Conservation (phyloP, 805 yeast species). For the Nakazawaea populi region DNA sequence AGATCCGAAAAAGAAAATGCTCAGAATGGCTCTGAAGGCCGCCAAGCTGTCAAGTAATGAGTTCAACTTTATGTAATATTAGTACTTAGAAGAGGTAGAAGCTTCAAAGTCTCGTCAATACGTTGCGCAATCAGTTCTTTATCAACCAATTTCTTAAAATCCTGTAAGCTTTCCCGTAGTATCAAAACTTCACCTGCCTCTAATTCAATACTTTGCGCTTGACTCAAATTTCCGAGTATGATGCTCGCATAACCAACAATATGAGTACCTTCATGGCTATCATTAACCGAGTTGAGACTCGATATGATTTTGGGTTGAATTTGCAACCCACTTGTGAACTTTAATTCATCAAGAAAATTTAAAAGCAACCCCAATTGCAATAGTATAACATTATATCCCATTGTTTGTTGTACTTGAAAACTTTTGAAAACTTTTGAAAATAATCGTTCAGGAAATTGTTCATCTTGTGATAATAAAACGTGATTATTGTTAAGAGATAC, state of each 20-base stretch:
- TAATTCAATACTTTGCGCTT: not conserved
- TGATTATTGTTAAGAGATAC: not conserved
- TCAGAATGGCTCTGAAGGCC: conserved; percentile 67
- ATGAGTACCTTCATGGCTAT: not conserved
- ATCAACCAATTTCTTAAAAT: not conserved
- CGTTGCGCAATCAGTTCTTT: not conserved
- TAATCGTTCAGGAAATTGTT: not conserved
- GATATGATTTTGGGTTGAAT: not conserved
- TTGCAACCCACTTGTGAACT: not conserved
- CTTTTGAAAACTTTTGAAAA: not conserved
- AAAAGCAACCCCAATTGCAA: conserved; percentile 2
- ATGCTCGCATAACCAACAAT: conserved; percentile 18
- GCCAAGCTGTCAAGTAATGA: conserved; percentile 62
- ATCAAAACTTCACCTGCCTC: not conserved
- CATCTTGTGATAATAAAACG: not conserved
- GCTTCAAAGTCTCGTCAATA: not conserved
- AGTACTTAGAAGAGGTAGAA: not conserved
- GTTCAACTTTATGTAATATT: conserved; percentile 48
- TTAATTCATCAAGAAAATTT: not conserved
- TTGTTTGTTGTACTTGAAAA: not conserved
- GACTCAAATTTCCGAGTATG: conserved; percentile 8
- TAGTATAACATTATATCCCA: conserved; percentile 1
- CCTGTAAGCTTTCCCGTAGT: not conserved
- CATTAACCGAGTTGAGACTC: not conserved
- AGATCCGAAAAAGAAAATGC: conserved; percentile 68